A percentile compares a stretch with the other conserved stretches of the same genome.
These are phyloP conservation scores for Ensete ventricosum DNA, from an alignment of 176 grass and related monocot genomes.

Conservation along the genomic window DNA sequence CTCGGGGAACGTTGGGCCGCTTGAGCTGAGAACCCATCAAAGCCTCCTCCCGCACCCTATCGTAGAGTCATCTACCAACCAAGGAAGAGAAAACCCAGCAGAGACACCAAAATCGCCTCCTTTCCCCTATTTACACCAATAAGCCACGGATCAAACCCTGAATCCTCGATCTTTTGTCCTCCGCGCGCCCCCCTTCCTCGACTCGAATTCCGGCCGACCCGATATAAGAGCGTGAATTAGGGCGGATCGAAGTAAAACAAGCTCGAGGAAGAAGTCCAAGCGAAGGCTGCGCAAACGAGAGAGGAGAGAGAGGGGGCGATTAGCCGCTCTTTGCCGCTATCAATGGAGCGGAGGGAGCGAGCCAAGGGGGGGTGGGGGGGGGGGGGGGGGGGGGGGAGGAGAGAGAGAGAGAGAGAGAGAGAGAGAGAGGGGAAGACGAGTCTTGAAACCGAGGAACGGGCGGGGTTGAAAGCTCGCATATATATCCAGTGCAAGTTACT, in stretches of 20 bases:
- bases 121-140: background rate
- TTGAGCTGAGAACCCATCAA: slow-evolving; percentile 81
- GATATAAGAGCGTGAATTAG: background rate
- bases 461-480: slow-evolving; percentile 4
- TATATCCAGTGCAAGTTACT: background rate
- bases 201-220: slow-evolving; percentile 1
- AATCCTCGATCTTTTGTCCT: slow-evolving; percentile 11
- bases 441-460: too few relatives aligned
- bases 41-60: slow-evolving; percentile 50
- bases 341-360: background rate
- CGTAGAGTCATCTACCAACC: slow-evolving; percentile 36
- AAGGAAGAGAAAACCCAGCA: background rate
- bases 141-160: background rate
- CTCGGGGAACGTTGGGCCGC: slow-evolving; percentile 51
- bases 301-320: background rate
- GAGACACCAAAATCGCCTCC: background rate
- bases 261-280: background rate
- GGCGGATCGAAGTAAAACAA: background rate
- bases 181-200: background rate
- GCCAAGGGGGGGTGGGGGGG: background rate
- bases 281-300: background rate
- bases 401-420: background rate
- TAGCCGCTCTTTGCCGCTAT: background rate
- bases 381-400: background rate
- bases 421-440: background rate